phyloP scores from a whole-genome alignment of 208 protist genomes.

The Herpetomonas muscarum region DNA sequence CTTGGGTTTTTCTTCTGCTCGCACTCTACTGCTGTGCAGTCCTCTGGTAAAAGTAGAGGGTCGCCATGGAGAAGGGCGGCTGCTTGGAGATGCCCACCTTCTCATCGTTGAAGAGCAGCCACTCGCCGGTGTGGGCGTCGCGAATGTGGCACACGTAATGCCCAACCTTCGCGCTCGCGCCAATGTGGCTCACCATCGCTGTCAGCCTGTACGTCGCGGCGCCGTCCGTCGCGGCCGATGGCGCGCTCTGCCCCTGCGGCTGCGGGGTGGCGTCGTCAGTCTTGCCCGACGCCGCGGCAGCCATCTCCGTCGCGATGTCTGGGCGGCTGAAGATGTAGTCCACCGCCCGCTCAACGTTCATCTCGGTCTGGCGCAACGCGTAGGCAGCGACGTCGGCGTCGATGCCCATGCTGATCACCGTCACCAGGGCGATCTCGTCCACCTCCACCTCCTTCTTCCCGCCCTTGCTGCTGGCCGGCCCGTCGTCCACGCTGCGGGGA shows the following conservation, averaged over 20 bases:
- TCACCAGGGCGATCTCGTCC: slow-evolving; percentile 75
- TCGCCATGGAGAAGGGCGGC: slow-evolving; percentile 89
- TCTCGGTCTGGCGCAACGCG: slow-evolving; percentile 82
- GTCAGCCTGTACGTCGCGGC: slow-evolving; percentile 61
- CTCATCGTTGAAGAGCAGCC: slow-evolving; percentile 95
- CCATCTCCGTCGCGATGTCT: slow-evolving; percentile 58
- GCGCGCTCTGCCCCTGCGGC: background rate
- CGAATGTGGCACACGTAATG: slow-evolving; percentile 92
- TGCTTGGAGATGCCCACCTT: slow-evolving; percentile 88
- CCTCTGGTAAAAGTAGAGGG: slow-evolving; percentile 91
- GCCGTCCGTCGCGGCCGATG: slow-evolving; percentile 29
- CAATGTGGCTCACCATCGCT: slow-evolving; percentile 92
- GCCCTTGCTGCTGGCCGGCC: background rate
- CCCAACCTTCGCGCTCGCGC: slow-evolving; percentile 75
- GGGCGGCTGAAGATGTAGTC: slow-evolving; percentile 97
- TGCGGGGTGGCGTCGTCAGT: background rate
- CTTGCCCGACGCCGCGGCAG: slow-evolving; percentile 7
- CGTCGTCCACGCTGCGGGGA: slow-evolving; percentile 14
- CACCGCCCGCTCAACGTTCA: slow-evolving; percentile 92
- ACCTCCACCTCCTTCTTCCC: slow-evolving; percentile 15
- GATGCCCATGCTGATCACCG: slow-evolving; percentile 88
- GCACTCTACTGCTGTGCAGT: slow-evolving; percentile 2
- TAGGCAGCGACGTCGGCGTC: slow-evolving; percentile 57
- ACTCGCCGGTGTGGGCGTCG: slow-evolving; percentile 61
- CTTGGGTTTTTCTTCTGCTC: no score